Evolutionary conservation across 2,329 filamentous ascomycete species (phyloP), one percentile per base, ranked within the genome.

Genomic region (Coniochaeta ligniaria): DNA sequence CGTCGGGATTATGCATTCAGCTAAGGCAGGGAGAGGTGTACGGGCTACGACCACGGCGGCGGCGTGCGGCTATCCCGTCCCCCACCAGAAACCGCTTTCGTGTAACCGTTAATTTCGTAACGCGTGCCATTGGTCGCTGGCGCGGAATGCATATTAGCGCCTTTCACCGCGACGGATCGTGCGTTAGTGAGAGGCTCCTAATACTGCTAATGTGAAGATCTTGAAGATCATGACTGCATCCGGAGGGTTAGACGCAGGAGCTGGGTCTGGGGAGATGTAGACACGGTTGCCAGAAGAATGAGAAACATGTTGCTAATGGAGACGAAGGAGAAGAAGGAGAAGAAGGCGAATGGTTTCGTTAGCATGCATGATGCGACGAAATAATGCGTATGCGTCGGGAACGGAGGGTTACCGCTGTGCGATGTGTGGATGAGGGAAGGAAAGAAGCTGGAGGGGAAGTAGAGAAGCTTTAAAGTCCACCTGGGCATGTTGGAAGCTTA

Each of bases 1-100:
- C 31, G 47, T 52, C 47, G 47, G 47, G 47, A 52, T 52, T 52
- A 52, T 52, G 47, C 47, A 31, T 52, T 31, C 47, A 52, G 47
- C 47, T 52, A 52, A 24, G 47, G 47, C 14, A 24, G 8, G 2
- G 22, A 24, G 28, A 24, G 12, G 16, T 31, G 12, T 52, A 9
- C 20, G 24, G n/a, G 26, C 22, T 52, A 28, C 9, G 22, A 14
- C 24, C 22, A 52, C 47, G 47, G 47, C 22, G 14, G 6, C 14
- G 47, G 47, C 14, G 47, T 52, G 47, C 47, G n/a, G 14, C 11
- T 52, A 52, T 47, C 6, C 20, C 43, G 12, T 9, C 12, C 12
- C 3, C 8, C n/a, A n/a, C 3, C 6, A 47, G 43, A 22, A 47
- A 6, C 24, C 3, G 9, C 6, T 14, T 24, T n/a, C 31, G 54